Base-by-base conservation (phyloP, 257 asterid species). In the Rehmannia glutinosa region DNA sequence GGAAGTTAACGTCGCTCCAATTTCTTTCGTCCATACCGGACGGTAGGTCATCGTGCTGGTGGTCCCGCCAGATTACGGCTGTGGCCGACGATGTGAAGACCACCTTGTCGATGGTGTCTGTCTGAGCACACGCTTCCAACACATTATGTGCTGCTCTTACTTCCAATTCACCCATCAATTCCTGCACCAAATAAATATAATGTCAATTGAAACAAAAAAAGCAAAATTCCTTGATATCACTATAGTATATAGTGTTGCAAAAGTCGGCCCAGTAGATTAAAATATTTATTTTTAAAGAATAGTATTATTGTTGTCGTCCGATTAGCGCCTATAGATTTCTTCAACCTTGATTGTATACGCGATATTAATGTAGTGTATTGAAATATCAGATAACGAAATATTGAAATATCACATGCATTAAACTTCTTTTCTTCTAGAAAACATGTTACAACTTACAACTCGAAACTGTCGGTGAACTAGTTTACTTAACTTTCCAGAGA, bases 121-220 rank as follows among this genome's bases (percentile, higher is more conserved):
- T 94, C 62, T 85, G 98, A 0, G 97, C 96, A 76, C 99, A 88
- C 8, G 99, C 99, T 82, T 94, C 99, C 82, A 94, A 39, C 73
- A 89, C 97, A 73, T 91, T 94, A 73, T 91, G 97, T 28, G 99
- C 99, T 28, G 98, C 99, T 73, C 97, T 87, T 12, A 87, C 98
- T 74, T 94, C 99, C 71, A 91, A 61, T 56, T 94, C 99, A 39
- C 85, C 90, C 96, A 86, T 83, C 46, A 64, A 73, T 82, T 88
- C 99, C 97, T 94, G 86, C 10, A 35, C 33, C 51, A n/a, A 20
- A 49, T 28, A 25, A 24, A n/a, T 2, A 20, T 53, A 10, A 17
- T 46, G 45, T 51, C 23, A 49, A 4, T 10, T 27, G 27, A 58
- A 3, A 38, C 13, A 20, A 5, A 10, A 8, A 58, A 9, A 30